These are phyloP conservation scores for Trifolium pratense DNA, from an alignment of 306 rosid genomes.

Conservation along the genomic window DNA sequence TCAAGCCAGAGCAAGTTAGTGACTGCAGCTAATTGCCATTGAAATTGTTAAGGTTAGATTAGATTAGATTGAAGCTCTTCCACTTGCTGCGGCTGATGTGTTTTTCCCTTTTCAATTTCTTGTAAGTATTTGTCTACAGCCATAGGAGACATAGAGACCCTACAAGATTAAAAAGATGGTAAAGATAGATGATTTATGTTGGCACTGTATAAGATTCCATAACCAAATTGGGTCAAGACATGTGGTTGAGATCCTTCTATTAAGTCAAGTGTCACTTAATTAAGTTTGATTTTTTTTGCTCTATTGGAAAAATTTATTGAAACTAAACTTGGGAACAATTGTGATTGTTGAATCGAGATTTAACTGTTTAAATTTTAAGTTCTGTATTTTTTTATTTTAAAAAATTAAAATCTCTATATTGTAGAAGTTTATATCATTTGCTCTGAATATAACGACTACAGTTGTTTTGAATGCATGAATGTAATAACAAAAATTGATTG, in stretches of 20 bases:
- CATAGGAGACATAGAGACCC: slow-evolving; percentile 44
- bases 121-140: slow-evolving; percentile 30
- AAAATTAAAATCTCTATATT: too few species aligned
- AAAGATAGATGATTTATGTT: background rate
- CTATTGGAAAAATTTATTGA: too few species aligned
- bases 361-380: too few species aligned
- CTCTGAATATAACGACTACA: too few species aligned
- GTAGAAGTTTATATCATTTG: too few species aligned
- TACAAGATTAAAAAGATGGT: slow-evolving; percentile 44
- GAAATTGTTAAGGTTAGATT: slow-evolving; percentile 39
- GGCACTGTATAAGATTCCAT: slow-evolving; percentile 23
- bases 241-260: background rate
- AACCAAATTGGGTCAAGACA: background rate
- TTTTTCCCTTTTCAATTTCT: slow-evolving; percentile 45
- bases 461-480: too few species aligned
- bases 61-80: slow-evolving; percentile 36
- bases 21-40: slow-evolving; percentile 27
- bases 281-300: background rate
- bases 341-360: too few species aligned
- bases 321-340: too few species aligned
- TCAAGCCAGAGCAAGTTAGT: slow-evolving; percentile 26
- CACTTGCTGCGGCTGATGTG: slow-evolving; percentile 46
- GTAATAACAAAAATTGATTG: too few species aligned
- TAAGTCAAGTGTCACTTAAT: background rate
- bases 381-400: too few species aligned